Evolutionary conservation across 2,329 filamentous ascomycete species (phyloP).

Genomic region (Boeremia lycopersici): DNA sequence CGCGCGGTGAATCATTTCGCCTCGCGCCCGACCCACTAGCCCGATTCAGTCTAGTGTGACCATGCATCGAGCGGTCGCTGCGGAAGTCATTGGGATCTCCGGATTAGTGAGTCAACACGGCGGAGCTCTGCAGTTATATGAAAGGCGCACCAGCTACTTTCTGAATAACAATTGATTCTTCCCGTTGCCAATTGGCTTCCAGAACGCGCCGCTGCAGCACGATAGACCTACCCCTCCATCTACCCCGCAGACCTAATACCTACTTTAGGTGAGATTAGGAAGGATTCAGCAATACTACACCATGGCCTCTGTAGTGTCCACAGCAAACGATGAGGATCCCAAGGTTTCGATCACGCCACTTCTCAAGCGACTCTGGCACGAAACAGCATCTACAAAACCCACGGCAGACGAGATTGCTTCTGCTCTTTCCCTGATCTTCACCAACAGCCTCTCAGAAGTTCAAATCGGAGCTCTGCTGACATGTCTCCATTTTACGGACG

Average conservation of each 20-base stretch:
- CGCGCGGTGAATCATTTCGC: constrained; percentile 26
- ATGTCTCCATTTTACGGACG: constrained; percentile 86
- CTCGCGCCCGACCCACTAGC: constrained; percentile 27
- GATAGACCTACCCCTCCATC: constrained; percentile 18
- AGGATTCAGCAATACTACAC: constrained; percentile 2
- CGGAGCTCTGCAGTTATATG: constrained; percentile 5
- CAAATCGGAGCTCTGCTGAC: constrained; percentile 88
- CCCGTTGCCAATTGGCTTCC: constrained; percentile 8
- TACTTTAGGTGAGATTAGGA: constrained; percentile 16
- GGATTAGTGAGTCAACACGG: constrained; percentile 36
- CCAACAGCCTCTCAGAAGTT: constrained; percentile 83
- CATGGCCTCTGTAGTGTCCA: constrained; percentile 33
- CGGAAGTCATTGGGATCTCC: constrained; percentile 26
- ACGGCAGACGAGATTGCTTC: constrained; percentile 82
- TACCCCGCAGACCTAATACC: constrained; percentile 14
- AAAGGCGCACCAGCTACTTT: constrained; percentile 1
- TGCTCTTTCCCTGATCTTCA: constrained; percentile 91
- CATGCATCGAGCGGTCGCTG: constrained; percentile 15
- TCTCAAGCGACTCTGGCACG: constrained; percentile 73
- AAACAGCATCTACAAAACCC: constrained; percentile 51
- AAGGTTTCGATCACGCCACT: constrained; percentile 69
- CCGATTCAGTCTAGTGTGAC: constrained; percentile 22
- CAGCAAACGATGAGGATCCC: constrained; percentile 29
- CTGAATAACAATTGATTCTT: background rate
- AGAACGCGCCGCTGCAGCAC: constrained; percentile 1